A percentile compares a stretch with the other conserved stretches of the same genome.
Evolutionary conservation across 257 asterid species (phyloP).

Genomic region (Solanum piurae): DNA sequence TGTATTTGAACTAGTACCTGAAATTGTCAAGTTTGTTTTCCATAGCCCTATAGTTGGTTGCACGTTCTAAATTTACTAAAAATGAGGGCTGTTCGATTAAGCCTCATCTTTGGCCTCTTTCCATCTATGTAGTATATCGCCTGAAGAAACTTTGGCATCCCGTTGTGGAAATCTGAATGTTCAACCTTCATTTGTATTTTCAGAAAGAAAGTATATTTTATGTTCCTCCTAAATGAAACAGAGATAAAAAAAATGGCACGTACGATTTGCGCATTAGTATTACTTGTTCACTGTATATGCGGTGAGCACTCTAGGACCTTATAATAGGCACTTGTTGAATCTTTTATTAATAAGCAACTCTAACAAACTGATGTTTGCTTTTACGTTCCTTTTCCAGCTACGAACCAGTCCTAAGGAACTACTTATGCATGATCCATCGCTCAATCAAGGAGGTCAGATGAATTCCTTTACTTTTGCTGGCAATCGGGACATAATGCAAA

Average conservation of each 20-base stretch:
- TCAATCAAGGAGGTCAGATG: conserved; percentile 13
- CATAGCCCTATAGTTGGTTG: background rate
- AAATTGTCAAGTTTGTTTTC: background rate
- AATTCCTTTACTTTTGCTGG: background rate
- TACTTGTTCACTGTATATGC: background rate
- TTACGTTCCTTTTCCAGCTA: conserved; percentile 31
- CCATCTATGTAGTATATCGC: background rate
- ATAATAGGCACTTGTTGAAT: background rate
- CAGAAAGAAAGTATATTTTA: background rate
- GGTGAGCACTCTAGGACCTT: background rate
- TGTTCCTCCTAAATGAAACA: background rate
- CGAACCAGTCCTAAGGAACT: conserved; percentile 11
- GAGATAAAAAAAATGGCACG: background rate
- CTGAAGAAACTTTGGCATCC: background rate
- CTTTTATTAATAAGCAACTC: background rate
- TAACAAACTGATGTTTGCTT: background rate
- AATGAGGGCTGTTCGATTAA: background rate
- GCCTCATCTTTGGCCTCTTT: background rate
- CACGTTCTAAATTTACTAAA: background rate
- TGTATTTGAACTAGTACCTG: background rate
- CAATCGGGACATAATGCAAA: conserved; percentile 12
- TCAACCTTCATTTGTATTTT: background rate
- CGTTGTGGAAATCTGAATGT: background rate
- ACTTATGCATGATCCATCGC: conserved; percentile 12
- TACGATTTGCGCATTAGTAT: background rate